These are phyloP conservation scores for Stachybotrys chartarum DNA, from an alignment of 2,329 filamentous ascomycete genomes.

Conservation along the genomic window DNA sequence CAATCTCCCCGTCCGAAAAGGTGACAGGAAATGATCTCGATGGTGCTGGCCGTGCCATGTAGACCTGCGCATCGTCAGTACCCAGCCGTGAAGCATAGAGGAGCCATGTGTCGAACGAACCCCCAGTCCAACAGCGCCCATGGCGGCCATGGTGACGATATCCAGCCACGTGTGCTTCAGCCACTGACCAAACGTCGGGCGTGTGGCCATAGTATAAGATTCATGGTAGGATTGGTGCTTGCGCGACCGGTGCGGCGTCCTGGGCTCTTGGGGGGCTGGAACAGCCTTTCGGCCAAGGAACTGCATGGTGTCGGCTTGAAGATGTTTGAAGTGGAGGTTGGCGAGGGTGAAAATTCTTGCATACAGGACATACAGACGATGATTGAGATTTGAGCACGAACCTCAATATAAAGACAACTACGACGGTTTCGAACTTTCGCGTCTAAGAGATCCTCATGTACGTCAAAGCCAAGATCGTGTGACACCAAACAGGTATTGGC, in stretches of 20 bases:
- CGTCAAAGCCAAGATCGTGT: no score
- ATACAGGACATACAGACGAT: no score
- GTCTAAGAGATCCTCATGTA: no score
- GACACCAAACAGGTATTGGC: no score
- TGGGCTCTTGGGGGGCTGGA: neutral
- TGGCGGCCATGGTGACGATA: slow-evolving; percentile 56
- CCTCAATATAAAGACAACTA: no score
- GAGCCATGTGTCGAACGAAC: slow-evolving; percentile 31
- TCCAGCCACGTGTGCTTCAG: slow-evolving; percentile 61
- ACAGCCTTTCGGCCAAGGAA: neutral
- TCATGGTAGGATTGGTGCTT: slow-evolving; percentile 5
- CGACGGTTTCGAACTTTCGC: no score
- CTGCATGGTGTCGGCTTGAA: neutral
- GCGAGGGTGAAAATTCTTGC: no score
- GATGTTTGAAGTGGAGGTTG: no score
- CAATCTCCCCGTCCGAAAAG: slow-evolving; percentile 59
- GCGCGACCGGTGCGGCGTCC: neutral
- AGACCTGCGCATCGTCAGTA: slow-evolving; percentile 36
- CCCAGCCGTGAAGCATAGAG: neutral
- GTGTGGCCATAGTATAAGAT: slow-evolving; percentile 36
- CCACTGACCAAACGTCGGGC: slow-evolving; percentile 63
- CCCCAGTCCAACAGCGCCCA: slow-evolving; percentile 61
- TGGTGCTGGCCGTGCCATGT: slow-evolving; percentile 57
- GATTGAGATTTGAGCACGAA: no score
- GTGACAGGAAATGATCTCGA: slow-evolving; percentile 63